Evolutionary conservation across 2,329 filamentous ascomycete species (phyloP), one percentile per base, ranked within the genome.

Genomic region (Tolypocladium guangdongense): DNA sequence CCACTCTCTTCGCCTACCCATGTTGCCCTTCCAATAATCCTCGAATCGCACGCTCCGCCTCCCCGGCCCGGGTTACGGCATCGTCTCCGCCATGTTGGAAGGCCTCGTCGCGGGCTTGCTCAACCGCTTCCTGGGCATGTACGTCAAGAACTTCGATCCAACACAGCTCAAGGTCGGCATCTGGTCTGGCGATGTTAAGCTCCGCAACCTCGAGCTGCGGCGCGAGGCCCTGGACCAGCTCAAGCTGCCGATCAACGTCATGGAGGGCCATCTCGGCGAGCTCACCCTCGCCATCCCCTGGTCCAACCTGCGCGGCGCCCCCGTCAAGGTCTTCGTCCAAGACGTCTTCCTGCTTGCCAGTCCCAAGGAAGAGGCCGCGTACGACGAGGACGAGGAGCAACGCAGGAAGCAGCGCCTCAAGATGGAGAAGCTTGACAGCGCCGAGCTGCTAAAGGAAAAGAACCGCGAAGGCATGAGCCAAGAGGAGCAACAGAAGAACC

Each of bases 121-220:
- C 64, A 99, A 99, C 77, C 88, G 95, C 77, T 97, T 99, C 74
- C 76, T 99, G 82, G 95, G 93, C 80, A 96, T 97, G 87, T 99
- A 99, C 72, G 92, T 99, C 72, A 91, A 95, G 80, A 97, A 99
- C 74, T 99, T 99, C 69, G 93, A 99, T 71, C 90, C 93, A 52
- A 87, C 90, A 65, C 93, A 99, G 76, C 81, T 99, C 60, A 99
- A 99, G 68, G 91, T 99, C 58, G 93, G 95, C 58, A 99, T 99
- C 65, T 99, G 92, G 93, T 95, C 89, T 24, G 93, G 95, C 63
- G 93, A 99, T 75, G 93, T 99, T 64, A 96, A 95, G 74, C 80
- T 99, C 47, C 85, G 86, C 56, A 86, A 99, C 64, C 84, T 99
- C 55, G 88, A 99, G 74, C 80, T 99, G 49, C 89, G 91, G 53